Evolutionary conservation across 2,329 filamentous ascomycete genomes (phyloP).

Genomic region (Diatrype stigma): DNA sequence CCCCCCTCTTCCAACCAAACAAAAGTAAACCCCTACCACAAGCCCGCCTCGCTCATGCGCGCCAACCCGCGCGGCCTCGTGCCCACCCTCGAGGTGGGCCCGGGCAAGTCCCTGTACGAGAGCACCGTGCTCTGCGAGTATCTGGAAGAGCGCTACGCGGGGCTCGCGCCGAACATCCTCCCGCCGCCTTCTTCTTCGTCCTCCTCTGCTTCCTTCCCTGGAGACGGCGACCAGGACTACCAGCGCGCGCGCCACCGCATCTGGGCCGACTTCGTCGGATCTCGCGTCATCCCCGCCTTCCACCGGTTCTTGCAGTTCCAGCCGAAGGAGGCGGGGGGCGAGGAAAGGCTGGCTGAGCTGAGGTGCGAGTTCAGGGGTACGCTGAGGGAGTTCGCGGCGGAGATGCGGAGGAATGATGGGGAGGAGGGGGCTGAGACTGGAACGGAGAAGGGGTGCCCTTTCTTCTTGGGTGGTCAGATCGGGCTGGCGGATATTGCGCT

Average conservation of each 20-base stretch:
- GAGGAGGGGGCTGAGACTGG: background rate
- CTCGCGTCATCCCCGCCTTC: slow-evolving; percentile 50
- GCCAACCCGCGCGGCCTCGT: slow-evolving; percentile 57
- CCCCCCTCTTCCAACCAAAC: background rate
- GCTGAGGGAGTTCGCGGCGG: slow-evolving; percentile 46
- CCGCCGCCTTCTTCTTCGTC: slow-evolving; percentile 23
- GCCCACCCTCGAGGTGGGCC: slow-evolving; percentile 41
- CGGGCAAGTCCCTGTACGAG: slow-evolving; percentile 49
- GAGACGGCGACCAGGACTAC: slow-evolving; percentile 37
- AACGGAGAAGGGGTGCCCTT: slow-evolving; percentile 32
- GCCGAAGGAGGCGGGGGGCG: slow-evolving; percentile 12
- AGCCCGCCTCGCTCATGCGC: slow-evolving; percentile 46
- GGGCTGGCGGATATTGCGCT: slow-evolving; percentile 50
- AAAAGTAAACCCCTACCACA: slow-evolving; percentile 55
- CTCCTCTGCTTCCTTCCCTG: background rate
- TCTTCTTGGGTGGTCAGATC: slow-evolving; percentile 47
- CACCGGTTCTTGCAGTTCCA: slow-evolving; percentile 37
- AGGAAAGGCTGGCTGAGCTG: slow-evolving; percentile 29
- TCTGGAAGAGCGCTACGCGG: slow-evolving; percentile 54
- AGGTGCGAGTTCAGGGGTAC: slow-evolving; percentile 44
- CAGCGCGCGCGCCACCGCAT: slow-evolving; percentile 48
- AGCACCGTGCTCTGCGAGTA: slow-evolving; percentile 55
- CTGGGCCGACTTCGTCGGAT: slow-evolving; percentile 55
- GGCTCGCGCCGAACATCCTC: slow-evolving; percentile 35
- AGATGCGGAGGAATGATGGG: slow-evolving; percentile 34